These are phyloP conservation scores for Nepenthes alata DNA, from an alignment of 179 eudicot species.

Conservation along the genomic window DNA sequence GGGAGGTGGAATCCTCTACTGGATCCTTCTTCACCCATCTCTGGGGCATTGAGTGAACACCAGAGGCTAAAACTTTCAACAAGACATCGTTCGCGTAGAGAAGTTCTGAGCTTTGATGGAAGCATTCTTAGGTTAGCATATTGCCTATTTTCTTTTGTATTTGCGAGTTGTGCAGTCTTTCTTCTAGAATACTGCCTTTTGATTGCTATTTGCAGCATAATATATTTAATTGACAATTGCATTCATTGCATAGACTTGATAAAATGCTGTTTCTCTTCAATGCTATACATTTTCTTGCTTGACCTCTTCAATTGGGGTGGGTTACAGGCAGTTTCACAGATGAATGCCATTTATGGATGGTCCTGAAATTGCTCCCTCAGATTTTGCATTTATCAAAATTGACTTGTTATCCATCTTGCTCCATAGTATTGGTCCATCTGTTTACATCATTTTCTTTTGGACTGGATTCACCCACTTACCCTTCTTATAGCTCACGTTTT, in stretches of 20 bases:
- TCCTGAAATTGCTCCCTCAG: too few species aligned
- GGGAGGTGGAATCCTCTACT: conserved; percentile 89
- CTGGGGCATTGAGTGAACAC: conserved; percentile 57
- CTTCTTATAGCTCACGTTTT: neutral
- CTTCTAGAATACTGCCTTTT: neutral
- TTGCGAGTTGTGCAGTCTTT: neutral
- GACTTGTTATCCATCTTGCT: too few species aligned
- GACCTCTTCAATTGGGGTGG: too few species aligned
- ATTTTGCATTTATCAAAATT: too few species aligned
- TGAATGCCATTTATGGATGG: too few species aligned
- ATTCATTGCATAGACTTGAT: too few species aligned
- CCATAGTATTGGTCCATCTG: neutral
- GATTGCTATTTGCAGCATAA: neutral
- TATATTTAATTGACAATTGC: too few species aligned
- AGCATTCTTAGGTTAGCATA: conserved; percentile 56
- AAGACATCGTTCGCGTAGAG: conserved; percentile 65
- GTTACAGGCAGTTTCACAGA: too few species aligned
- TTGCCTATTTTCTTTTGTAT: too few species aligned
- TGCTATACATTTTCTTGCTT: too few species aligned
- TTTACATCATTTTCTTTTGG: neutral
- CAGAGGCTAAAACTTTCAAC: conserved; percentile 57
- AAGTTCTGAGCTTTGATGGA: conserved; percentile 94
- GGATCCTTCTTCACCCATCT: conserved; percentile 88
- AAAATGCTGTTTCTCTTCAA: too few species aligned
- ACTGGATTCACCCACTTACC: neutral